Base-by-base conservation (phyloP, 345 rosid genomes). In the Acer negundo region DNA sequence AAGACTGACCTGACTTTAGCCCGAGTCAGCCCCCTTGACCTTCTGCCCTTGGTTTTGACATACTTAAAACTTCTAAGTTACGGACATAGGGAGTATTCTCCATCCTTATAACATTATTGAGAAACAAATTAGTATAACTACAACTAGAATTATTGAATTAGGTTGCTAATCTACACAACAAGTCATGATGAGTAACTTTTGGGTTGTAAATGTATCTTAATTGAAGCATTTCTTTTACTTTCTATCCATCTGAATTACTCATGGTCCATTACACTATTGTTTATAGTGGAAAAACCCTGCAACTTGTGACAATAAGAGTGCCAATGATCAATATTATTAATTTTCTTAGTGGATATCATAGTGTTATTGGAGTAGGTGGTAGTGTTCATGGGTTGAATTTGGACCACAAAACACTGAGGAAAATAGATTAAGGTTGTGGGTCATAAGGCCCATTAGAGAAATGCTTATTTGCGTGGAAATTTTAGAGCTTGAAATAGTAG, bases 361-460 rank as follows among this genome's bases (percentile, higher is more conserved):
- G 66, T 78, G 40, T 80, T 77, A 73, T 24, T n/a, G 78, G 3
- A 91, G 92, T 67, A 79, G 78, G 67, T 38, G 75, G 79, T 88
- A 83, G 28, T 78, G 80, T 55, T 68, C 83, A 12, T 35, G 67
- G 2, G 77, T 65, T 1, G 79, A 63, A 42, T 31, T 47, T 10
- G 64, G 40, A 66, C 80, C 81, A 64, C 88, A 86, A 79, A 83
- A 87, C 87, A 93, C 89, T 40, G 82, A 28, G 93, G 94, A 82
- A 89, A 94, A 85, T 85, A 82, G 53, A 90, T 79, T 20, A 88
- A 72, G 42, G 89, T 38, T 81, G 86, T 82, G 1, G 95, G 82
- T 88, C 93, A 91, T 82, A 13, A 95, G 70, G 10, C 97, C 97
- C 98, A 91, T 94, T 2, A 94, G 86, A 24, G 97, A 93, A 79